Base-by-base conservation (phyloP, 768 basidiomycete species). In the Psilocybe subaeruginosa region DNA sequence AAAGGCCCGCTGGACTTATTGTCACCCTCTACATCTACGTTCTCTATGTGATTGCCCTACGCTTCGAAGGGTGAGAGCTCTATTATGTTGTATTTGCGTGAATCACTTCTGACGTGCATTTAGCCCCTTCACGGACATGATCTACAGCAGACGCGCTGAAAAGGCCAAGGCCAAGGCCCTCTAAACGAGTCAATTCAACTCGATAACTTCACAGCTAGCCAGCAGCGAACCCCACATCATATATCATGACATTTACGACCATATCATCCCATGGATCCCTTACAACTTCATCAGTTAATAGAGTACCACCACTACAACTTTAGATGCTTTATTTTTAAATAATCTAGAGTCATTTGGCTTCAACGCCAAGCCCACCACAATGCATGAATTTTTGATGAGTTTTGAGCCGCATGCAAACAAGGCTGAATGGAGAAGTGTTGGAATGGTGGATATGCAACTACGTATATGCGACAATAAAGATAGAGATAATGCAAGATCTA, bases 71-170 rank as follows among this genome's bases (percentile, higher is more conserved):
- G 93, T 97, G 70, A 48, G 92, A 79, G 5, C 19, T 47, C 39
- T 23, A 2, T 14, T 46, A 8, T 12, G 19, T 48, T 41, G 39
- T 48, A 12, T n/a, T 4, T 31, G 48, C 23, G 63, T 33, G 45
- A 52, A 56, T 39, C 47, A 59, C 41, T 49, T 12, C 29, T 43
- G 8, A 5, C n/a, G 23, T 60, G 23, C 23, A 23, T 45, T 4
- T 45, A 89, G 87, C 12, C 91, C 91, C 0, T 92, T 92, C 78
- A 93, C 91, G 33, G 85, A 88, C 73, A 90, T 86, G 88, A 93
- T 93, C 60, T 93, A 93, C 70, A 77, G 86, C 35, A 85, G 81
- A 54, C 85, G 86, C 19, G 80, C 78, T 23, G 75, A 77, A 62
- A 61, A 69, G 52, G 58, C 61, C 19, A 70, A 71, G 60, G 68